Evolutionary conservation across 2,329 filamentous ascomycete genomes (phyloP).

Genomic region (Delphinella strobiligena): DNA sequence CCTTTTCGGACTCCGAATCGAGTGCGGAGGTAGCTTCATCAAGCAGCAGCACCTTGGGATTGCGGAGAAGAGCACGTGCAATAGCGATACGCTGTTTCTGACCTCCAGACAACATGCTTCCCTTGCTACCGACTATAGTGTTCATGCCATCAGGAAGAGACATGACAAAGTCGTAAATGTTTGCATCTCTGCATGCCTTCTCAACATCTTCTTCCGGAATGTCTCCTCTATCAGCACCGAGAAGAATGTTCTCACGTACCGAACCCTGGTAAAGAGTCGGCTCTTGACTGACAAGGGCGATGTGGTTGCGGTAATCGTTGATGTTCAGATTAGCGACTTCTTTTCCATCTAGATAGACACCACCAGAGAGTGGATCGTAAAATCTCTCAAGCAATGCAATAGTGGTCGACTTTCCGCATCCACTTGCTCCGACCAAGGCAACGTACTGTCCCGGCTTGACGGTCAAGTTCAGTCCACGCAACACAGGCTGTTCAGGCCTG

Average conservation of each 20-base stretch:
- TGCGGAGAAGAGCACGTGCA: conserved; percentile 77
- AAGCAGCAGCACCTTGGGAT: conserved; percentile 75
- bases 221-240: conserved; percentile 55
- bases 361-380: conserved; percentile 76
- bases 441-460: conserved; percentile 72
- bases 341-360: conserved; percentile 68
- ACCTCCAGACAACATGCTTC: conserved; percentile 71
- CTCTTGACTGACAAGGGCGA: conserved; percentile 87
- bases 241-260: conserved; percentile 78
- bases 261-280: conserved; percentile 90
- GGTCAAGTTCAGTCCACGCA: conserved; percentile 66
- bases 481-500: conserved; percentile 79
- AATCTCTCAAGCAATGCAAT: conserved; percentile 88
- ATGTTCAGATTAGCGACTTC: conserved; percentile 74
- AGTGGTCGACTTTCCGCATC: conserved; percentile 88
- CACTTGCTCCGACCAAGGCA: conserved; percentile 84
- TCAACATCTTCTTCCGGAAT: conserved; percentile 62
- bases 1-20: conserved; percentile 65
- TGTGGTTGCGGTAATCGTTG: conserved; percentile 70
- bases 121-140: conserved; percentile 68
- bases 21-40: conserved; percentile 62
- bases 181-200: conserved; percentile 75
- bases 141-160: conserved; percentile 76
- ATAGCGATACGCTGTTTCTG: conserved; percentile 95
- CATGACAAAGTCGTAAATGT: conserved; percentile 85